Conservation (phyloP, 2,329 filamentous ascomycete genomes). For the Bipolaris sorokiniana region DNA sequence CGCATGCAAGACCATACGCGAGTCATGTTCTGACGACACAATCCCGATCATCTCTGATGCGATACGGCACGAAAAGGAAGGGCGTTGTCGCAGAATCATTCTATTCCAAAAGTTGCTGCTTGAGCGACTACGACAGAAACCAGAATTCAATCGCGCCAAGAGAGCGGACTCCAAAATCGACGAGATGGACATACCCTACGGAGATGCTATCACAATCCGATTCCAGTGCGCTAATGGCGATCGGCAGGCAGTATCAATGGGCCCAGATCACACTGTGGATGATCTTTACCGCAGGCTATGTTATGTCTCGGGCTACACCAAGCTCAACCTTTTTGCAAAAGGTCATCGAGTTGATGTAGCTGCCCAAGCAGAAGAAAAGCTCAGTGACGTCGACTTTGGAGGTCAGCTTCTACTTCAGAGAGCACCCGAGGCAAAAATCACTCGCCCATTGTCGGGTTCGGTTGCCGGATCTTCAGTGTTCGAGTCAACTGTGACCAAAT, state of each 20-base stretch:
- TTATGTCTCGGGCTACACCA: slow-evolving; percentile 74
- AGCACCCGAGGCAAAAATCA: slow-evolving; percentile 35
- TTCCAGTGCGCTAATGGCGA: slow-evolving; percentile 70
- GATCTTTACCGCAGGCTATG: slow-evolving; percentile 72
- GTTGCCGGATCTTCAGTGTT: slow-evolving; percentile 57
- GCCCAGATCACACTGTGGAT: slow-evolving; percentile 71
- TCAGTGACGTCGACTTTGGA: slow-evolving; percentile 61
- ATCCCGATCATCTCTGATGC: slow-evolving; percentile 20
- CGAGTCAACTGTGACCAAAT: slow-evolving; percentile 78
- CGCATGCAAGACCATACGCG: slow-evolving; percentile 26
- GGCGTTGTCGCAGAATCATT: slow-evolving; percentile 41
- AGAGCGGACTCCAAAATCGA: slow-evolving; percentile 47
- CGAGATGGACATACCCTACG: slow-evolving; percentile 60
- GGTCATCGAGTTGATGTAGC: slow-evolving; percentile 70
- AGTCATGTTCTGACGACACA: neutral
- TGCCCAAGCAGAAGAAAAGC: slow-evolving; percentile 62
- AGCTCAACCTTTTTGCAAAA: slow-evolving; percentile 74
- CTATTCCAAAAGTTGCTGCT: slow-evolving; percentile 46
- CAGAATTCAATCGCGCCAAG: slow-evolving; percentile 40
- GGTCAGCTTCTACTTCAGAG: slow-evolving; percentile 41
- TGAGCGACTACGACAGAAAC: slow-evolving; percentile 36
- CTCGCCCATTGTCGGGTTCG: slow-evolving; percentile 25
- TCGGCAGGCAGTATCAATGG: slow-evolving; percentile 68
- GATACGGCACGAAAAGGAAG: slow-evolving; percentile 38
- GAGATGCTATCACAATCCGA: slow-evolving; percentile 69